A percentile compares a stretch with the other conserved stretches of the same genome.
Conservation (phyloP, 495 filamentous ascomycete genomes). For the Massariosphaeria phaeospora region DNA sequence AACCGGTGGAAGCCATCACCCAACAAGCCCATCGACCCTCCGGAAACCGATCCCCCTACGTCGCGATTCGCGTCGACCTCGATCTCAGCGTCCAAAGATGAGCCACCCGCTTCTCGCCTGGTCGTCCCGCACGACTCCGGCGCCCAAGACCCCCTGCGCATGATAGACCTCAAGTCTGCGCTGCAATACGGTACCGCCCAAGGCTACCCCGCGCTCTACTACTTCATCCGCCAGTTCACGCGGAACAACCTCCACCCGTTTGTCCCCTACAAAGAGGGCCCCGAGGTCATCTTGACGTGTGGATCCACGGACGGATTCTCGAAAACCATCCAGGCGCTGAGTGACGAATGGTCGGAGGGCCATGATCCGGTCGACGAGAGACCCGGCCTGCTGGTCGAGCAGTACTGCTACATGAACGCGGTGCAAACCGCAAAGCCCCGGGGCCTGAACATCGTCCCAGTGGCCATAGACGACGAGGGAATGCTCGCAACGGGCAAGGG, state of each 20-base stretch:
- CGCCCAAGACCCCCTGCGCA: slow-evolving; percentile 50
- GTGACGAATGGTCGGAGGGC: slow-evolving; percentile 65
- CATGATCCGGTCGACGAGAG: slow-evolving; percentile 60
- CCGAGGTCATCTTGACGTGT: slow-evolving; percentile 70
- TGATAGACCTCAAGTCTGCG: slow-evolving; percentile 74
- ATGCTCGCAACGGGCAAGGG: slow-evolving; percentile 64
- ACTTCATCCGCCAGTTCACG: slow-evolving; percentile 72
- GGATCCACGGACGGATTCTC: slow-evolving; percentile 80
- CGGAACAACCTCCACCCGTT: slow-evolving; percentile 72
- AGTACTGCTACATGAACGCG: slow-evolving; percentile 72
- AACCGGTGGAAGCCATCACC: slow-evolving; percentile 66
- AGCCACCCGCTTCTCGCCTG: slow-evolving; percentile 47
- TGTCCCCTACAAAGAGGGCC: slow-evolving; percentile 69
- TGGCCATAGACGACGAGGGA: slow-evolving; percentile 72
- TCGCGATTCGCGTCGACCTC: slow-evolving; percentile 35
- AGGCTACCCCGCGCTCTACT: slow-evolving; percentile 69
- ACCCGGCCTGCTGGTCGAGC: slow-evolving; percentile 69
- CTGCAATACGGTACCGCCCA: slow-evolving; percentile 79
- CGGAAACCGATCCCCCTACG: slow-evolving; percentile 30
- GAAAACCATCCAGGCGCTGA: slow-evolving; percentile 69
- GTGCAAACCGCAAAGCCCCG: slow-evolving; percentile 60
- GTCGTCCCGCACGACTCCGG: slow-evolving; percentile 63
- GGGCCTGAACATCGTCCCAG: slow-evolving; percentile 65
- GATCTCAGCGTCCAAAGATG: slow-evolving; percentile 24
- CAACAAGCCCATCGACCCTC: slow-evolving; percentile 49